Percentiles rank a stretch among this genome's conserved stretches.
Evolutionary conservation across 768 basidiomycete genomes (phyloP).

Genomic region (Fomitopsis serialis): DNA sequence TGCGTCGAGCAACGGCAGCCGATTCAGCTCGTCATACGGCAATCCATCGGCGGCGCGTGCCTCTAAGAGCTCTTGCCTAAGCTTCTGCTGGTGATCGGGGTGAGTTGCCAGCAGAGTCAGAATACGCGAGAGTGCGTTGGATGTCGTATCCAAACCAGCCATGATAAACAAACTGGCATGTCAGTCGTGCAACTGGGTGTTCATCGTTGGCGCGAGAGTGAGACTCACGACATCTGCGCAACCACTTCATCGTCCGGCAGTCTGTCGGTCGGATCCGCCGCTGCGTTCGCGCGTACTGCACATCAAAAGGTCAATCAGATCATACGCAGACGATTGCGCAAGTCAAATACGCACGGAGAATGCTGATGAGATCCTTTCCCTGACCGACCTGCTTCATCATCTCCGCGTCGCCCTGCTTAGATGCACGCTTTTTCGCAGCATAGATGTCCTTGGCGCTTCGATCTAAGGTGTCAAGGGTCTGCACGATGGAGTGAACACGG

Average conservation of each 20-base stretch:
- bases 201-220: no score
- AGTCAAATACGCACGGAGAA: slow-evolving; percentile 11
- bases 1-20: slow-evolving; percentile 33
- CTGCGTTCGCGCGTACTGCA: slow-evolving; percentile 8
- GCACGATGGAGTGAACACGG: no score
- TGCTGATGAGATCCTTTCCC: slow-evolving; percentile 20
- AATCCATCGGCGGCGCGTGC: slow-evolving; percentile 33
- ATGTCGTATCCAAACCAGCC: slow-evolving; percentile 19
- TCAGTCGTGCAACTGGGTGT: no score
- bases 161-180: slow-evolving; percentile 16
- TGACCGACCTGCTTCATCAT: slow-evolving; percentile 8
- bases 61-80: slow-evolving; percentile 32
- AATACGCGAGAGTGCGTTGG: slow-evolving; percentile 12
- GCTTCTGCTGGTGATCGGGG: slow-evolving; percentile 26
- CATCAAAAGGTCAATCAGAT: slow-evolving; percentile 1
- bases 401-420: slow-evolving; percentile 10
- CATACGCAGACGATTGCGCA: not conserved
- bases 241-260: slow-evolving; percentile 14
- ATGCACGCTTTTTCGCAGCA: slow-evolving; percentile 2
- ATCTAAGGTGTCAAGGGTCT: no score
- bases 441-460: not conserved
- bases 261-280: slow-evolving; percentile 8
- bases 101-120: slow-evolving; percentile 17
- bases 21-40: slow-evolving; percentile 27
- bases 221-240: slow-evolving; percentile 15